Percentiles rank a stretch among this genome's conserved stretches.
Conservation (phyloP, 345 rosid genomes). For the Eucalyptus globulus region DNA sequence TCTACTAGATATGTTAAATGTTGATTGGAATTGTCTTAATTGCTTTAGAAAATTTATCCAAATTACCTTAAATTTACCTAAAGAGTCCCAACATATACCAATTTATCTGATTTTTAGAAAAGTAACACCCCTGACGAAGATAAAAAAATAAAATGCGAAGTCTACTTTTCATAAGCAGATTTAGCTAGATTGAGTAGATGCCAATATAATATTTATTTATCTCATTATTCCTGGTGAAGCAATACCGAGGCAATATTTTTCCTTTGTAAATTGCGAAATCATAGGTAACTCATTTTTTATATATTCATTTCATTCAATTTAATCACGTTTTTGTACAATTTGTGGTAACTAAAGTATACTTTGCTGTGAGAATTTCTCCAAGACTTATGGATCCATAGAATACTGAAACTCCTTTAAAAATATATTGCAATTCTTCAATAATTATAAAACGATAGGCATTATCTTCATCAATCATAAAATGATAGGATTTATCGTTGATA, state of each 20-base stretch:
- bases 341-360: not conserved
- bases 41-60: not conserved
- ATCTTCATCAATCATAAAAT: not conserved
- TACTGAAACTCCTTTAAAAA: not conserved
- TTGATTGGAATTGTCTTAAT: not conserved
- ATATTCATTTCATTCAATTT: no score
- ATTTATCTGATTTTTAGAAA: not conserved
- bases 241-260: not conserved
- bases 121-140: not conserved
- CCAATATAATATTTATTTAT: not conserved
- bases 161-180: not conserved
- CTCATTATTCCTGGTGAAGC: not conserved
- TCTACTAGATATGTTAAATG: not conserved
- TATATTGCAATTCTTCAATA: not conserved
- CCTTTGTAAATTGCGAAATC: not conserved
- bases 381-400: no score
- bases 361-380: not conserved
- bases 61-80: not conserved
- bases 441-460: not conserved
- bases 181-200: not conserved
- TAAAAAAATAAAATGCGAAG: not conserved
- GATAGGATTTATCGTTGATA: not conserved
- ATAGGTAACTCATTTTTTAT: not conserved
- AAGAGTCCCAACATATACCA: not conserved
- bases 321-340: no score